Percentiles rank a stretch among this genome's conserved stretches.
Evolutionary conservation across 1,139 yeast species (phyloP).

Genomic region (Debaryomyces singareniensis): DNA sequence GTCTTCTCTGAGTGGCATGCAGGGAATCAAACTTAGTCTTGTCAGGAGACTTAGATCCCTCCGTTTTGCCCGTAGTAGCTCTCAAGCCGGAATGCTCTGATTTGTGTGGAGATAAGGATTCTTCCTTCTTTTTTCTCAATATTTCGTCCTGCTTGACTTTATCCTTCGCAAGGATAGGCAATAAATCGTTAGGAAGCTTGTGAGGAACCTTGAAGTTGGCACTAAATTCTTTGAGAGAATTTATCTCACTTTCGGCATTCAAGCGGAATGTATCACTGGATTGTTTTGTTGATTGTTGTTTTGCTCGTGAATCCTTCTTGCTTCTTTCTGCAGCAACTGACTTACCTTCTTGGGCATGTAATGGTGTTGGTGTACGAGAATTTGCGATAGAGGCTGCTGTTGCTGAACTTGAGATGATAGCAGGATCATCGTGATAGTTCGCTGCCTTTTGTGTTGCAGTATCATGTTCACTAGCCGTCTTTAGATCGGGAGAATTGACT

Average conservation of each 20-base stretch:
- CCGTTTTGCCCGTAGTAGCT: conserved; percentile 5
- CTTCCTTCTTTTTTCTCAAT: conserved; percentile 26
- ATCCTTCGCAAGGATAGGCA: conserved; percentile 70
- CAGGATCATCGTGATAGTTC: conserved; percentile 67
- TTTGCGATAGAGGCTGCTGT: conserved; percentile 8
- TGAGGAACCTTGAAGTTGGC: conserved; percentile 76
- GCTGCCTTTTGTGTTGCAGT: conserved; percentile 68
- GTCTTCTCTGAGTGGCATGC: conserved; percentile 20
- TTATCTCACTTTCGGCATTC: conserved; percentile 61
- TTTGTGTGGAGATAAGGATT: conserved; percentile 2
- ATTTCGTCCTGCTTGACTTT: conserved; percentile 60
- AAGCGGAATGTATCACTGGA: conserved; percentile 37
- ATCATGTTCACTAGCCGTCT: conserved; percentile 35
- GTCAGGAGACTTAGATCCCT: conserved; percentile 4
- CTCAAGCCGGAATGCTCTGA: conserved; percentile 6
- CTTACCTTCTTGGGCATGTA: conserved; percentile 1
- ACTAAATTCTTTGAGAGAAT: conserved; percentile 77
- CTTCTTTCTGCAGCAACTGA: conserved; percentile 4
- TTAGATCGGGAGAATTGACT: conserved; percentile 5
- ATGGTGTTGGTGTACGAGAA: conserved; percentile 2
- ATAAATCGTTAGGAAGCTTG: conserved; percentile 66
- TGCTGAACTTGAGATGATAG: conserved; percentile 56
- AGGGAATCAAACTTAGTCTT: conserved; percentile 5
- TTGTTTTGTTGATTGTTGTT: conserved; percentile 7
- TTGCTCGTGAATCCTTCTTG: conserved; percentile 22